Evolutionary conservation across 306 rosid genomes (phyloP).

Genomic region (Potentilla sterilis): DNA sequence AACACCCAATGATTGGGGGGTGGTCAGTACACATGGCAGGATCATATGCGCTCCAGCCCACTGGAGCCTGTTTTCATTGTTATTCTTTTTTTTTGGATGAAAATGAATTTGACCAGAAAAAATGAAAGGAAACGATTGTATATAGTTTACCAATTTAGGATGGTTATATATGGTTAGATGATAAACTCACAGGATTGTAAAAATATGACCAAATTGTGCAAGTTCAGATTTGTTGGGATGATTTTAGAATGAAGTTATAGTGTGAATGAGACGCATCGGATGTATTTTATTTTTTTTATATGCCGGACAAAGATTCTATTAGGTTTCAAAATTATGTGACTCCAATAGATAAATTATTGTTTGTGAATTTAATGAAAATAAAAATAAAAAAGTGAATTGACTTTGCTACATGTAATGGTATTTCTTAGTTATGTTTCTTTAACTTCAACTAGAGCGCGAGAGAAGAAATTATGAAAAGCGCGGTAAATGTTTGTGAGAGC

Average conservation of each 20-base stretch:
- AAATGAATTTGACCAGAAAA: neutral
- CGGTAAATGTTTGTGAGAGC: neutral
- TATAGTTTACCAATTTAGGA: neutral
- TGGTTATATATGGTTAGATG: neutral
- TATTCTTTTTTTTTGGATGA: neutral
- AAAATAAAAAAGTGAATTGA: too few relatives aligned
- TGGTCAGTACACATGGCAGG: neutral
- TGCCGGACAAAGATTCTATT: rapidly evolving
- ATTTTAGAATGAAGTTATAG: neutral
- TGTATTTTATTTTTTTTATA: neutral
- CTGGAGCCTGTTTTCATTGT: neutral
- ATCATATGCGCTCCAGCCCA: conserved; percentile 48
- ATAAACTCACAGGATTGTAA: neutral
- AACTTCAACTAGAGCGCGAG: neutral
- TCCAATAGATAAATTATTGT: too few relatives aligned
- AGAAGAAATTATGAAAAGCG: neutral
- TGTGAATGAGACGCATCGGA: neutral
- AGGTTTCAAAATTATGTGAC: neutral
- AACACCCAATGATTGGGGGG: conserved; percentile 25
- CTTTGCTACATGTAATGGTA: neutral
- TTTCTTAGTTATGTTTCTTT: neutral
- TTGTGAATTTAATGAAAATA: neutral
- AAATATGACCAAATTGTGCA: neutral
- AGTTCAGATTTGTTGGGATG: neutral
- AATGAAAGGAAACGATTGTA: neutral